Evolutionary conservation across 257 asterid species (phyloP), one percentile per base, ranked within the genome.

Genomic region (Solanum rostratum): DNA sequence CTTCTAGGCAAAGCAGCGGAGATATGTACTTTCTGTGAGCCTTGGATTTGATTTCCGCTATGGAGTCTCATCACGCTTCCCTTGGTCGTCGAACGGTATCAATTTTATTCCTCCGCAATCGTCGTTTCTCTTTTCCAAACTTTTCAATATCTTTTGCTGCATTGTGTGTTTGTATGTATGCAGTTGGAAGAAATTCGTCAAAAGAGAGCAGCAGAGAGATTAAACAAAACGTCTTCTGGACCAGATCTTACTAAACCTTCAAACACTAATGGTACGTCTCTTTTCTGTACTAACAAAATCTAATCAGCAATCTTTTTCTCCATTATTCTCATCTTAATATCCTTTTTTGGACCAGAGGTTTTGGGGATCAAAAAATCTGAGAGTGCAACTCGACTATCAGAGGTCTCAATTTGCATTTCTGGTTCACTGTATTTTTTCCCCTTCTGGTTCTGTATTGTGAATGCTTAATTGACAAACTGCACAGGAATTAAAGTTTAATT

Each of bases 181-280:
- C 93, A 96, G 99, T 68, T 96, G 93, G 98, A 93, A 85, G 99
- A 95, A 71, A 96, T 96, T 95, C 97, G 99, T 16, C 98, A 90
- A 88, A 96, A 93, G 91, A 93, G 99, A 85, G 98, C 98, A 4
- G 98, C 97, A 45, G 98, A 95, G 88, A 88, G 95, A 86, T 87
- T 93, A 90, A 91, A 92, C 92, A 94, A 97, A 89, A 86, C 90
- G 8, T 73, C 97, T 18, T 93, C 98, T 14, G 98, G 94, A 88
- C 90, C 92, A 73, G 99, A 95, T 97, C 97, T 97, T 82, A 55
- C 91, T 84, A 89, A 88, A 80, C 83, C 39, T 83, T 88, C 93
- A 33, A 84, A 69, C 86, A 76, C 88, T 41, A 63, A 52, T 7
- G 95, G 98, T 94, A 85, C 5, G 8, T 79, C 10, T 70, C 41